Evolutionary conservation across 1,139 yeast genomes (phyloP).

Genomic region (Candida neerlandica): DNA sequence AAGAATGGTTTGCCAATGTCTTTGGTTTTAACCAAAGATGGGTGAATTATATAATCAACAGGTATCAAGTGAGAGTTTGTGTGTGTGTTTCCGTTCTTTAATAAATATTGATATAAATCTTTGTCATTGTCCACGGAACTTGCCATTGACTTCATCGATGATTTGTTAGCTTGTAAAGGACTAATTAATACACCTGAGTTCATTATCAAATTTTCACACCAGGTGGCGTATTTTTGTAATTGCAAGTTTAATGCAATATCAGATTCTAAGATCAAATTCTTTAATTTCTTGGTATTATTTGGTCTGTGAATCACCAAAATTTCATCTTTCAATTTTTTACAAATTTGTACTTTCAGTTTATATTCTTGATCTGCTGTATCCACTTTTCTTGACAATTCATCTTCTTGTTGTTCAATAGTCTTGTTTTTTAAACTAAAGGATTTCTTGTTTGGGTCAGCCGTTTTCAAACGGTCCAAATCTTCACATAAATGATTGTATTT

Average conservation of each 20-base stretch:
- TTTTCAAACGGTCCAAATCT: slow-evolving; percentile 80
- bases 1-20: slow-evolving; percentile 43
- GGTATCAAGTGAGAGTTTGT: slow-evolving; percentile 50
- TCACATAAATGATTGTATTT: slow-evolving; percentile 81
- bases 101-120: slow-evolving; percentile 73
- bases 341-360: slow-evolving; percentile 70
- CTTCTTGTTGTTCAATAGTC: slow-evolving; percentile 88
- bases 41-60: slow-evolving; percentile 78
- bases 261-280: slow-evolving; percentile 77
- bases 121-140: slow-evolving; percentile 78
- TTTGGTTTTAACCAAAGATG: slow-evolving; percentile 52
- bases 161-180: slow-evolving; percentile 61
- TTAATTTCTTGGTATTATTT: slow-evolving; percentile 68
- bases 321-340: slow-evolving; percentile 75
- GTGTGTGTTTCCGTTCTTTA: slow-evolving; percentile 44
- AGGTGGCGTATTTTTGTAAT: slow-evolving; percentile 83
- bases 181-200: slow-evolving; percentile 82
- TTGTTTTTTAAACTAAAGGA: slow-evolving; percentile 77
- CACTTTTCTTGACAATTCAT: slow-evolving; percentile 79
- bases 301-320: slow-evolving; percentile 78
- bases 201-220: slow-evolving; percentile 79
- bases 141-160: slow-evolving; percentile 76
- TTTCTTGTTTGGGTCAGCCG: slow-evolving; percentile 82
- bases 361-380: slow-evolving; percentile 86
- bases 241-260: slow-evolving; percentile 90